Evolutionary conservation across 495 filamentous ascomycete species (phyloP), one percentile per base, ranked within the genome.

Genomic region (Chaetomium cochliodes): DNA sequence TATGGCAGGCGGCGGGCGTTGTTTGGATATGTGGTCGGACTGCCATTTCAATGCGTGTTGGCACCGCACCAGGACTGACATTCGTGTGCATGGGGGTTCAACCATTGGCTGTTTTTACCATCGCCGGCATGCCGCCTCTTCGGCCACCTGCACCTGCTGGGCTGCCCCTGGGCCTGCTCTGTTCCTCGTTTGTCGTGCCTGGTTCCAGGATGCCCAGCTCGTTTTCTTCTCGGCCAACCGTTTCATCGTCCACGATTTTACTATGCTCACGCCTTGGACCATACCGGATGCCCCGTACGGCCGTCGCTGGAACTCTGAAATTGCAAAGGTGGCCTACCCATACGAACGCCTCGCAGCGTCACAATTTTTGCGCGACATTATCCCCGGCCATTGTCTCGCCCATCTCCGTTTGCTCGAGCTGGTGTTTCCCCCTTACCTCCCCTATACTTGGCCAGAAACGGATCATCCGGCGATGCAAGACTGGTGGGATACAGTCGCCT

Each of bases 161-260:
- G 49, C 16, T 22, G 57, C 57, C 2, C 63, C 63, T 18, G 18
- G 49, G 5, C 23, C 63, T 44, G 16, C 56, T 25, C 25, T 65
- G 8, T 60, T 60, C 50, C 57, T 65, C 42, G 25, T 60, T 23
- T 65, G 57, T 25, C 56, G 50, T 3, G 9, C 39, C 5, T 25
- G 53, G 18, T 55, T 15, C 47, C 37, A 18, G 26, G 63, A 65
- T 47, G 63, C 57, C 42, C 54, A 65, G 54, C 18, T 50, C 9
- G 63, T 65, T 9, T 59, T 65, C 62, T 65, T 59, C 28, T 60
- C 63, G 46, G 20, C 23, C 13, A 65, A 65, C 39, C 63, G 63
- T 18, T 65, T 65, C 25, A 37, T 65, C 18, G 49, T 65, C 26
- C 55, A 60, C 33, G 63, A 65, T 11, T 47, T 55, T 20, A 4